A percentile compares a stretch with the other conserved stretches of the same genome.
These are phyloP conservation scores for Fragaria nilgerrensis DNA, from an alignment of 306 rosid genomes.

Conservation along the genomic window DNA sequence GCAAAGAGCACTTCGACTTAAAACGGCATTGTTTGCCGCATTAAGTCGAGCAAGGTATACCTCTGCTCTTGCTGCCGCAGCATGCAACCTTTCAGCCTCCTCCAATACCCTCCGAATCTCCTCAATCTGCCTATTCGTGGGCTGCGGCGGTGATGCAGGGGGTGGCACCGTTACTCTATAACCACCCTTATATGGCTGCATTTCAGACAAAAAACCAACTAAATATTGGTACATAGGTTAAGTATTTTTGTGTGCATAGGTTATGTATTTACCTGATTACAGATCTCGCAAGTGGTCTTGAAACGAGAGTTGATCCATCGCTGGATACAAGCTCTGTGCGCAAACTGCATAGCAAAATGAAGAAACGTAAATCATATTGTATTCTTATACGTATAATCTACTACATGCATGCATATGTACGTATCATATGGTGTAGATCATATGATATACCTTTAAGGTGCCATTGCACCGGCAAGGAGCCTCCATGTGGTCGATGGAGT, in stretches of 20 bases:
- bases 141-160: not conserved
- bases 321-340: slow-evolving; percentile 2
- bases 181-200: not conserved
- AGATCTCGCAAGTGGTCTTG: not conserved
- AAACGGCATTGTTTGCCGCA: not conserved
- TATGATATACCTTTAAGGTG: not conserved
- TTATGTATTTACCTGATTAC: not conserved
- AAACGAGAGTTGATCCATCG: not conserved
- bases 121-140: not conserved
- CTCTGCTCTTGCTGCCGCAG: not conserved
- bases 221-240: not conserved
- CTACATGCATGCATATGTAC: not conserved
- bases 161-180: not conserved
- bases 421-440: not conserved
- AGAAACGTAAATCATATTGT: not conserved
- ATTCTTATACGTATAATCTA: not conserved
- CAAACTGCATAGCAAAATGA: not conserved
- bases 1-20: not conserved
- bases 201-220: not conserved
- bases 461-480: slow-evolving; percentile 1
- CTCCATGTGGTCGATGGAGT: not conserved
- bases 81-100: not conserved
- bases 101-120: not conserved
- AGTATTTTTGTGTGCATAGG: not conserved
- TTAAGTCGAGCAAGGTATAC: not conserved